Evolutionary conservation across 1,284 basidiomycete genomes (phyloP), one percentile per base, ranked within the genome.

Genomic region (Boletellus dicymbophilus): DNA sequence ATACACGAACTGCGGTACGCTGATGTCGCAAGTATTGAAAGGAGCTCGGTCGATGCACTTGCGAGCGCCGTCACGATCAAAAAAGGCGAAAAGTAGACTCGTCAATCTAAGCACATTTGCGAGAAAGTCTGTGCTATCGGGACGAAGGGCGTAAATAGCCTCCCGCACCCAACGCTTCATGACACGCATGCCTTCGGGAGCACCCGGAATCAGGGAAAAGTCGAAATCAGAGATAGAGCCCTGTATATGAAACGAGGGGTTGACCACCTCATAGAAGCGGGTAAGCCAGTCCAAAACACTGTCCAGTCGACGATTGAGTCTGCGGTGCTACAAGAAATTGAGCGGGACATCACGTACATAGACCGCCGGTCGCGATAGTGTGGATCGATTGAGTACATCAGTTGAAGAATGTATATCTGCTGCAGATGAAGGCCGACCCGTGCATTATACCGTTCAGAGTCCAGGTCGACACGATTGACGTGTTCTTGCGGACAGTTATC

Each of bases 381-480:
- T n/a, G 61, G 60, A 44, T 55, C 31, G 3, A 37, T 45, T 8
- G 56, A 56, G 44, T 53, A 66, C 52, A 37, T 61, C n/a, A 44
- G 49, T 26, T 78, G 72, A 43, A 75, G 66, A 12, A 82, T 75
- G 30, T 70, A 51, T 4, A 82, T 73, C 51, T 82, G 79, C 40
- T 75, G 72, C 2, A 82, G 57, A 55, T 76, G 70, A 18, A 79
- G 59, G 4, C 71, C 63, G 7, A 81, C 61, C 4, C 73, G 74
- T 4, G 48, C 15, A 34, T 75, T 73, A 52, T 75, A 80, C 48
- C 61, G 65, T 13, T 57, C 59, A 0, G 59, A 36, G 37, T 62
- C 59, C 37, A 76, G 54, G 13, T 58, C 42, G 1, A 52, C 47
- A 1, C 54, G 13, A 7, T 53, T 38, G 12, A 71, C 48, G 51